Evolutionary conservation across 1,284 basidiomycete species (phyloP), one percentile per base, ranked within the genome.

Genomic region (Pascua sp.): DNA sequence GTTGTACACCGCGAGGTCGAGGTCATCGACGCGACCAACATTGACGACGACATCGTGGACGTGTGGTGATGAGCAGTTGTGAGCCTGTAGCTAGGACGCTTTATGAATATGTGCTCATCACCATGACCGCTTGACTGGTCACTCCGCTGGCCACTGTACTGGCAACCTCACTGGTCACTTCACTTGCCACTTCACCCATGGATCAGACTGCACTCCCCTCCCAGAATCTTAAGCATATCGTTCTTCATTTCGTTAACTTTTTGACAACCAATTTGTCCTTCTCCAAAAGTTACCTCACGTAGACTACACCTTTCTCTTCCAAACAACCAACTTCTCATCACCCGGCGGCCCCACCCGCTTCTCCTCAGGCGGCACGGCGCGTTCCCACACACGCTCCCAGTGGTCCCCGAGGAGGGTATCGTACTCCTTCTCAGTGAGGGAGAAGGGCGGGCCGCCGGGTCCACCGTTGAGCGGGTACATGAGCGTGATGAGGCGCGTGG

Each of bases 401-500:
- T 64, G 71, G 1, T 75, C 73, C 7, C 81, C 81, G 5, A 89
- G 77, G 4, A 81, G 77, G 11, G 81, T 80, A 12, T 79, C 73
- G 57, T 88, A 88, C 56, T 84, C 81, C 38, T 84, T 82, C 8
- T 82, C 81, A 11, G 80, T 75, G 32, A 88, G 81, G 44, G 80
- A 83, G 68, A 79, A 86, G 0, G 88, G 87, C 1, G 87, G 87
- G 0, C 86, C 86, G 5, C 76, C 77, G 12, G 57, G 57, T 43
- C 59, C 52, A 17, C 58, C 59, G 13, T 63, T 59, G 16, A 88
- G 78, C 0, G 83, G 84, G 66, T 71, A 84, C 59, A 81, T 73
- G 39, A 84, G 71, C 0, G 84, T 84, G 64, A 90, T 83, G 36
- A 89, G 81, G 24, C 59, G 63, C 1, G 70, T 62, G 55, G 80